phyloP scores from a whole-genome alignment of 192 early-diverging fungal genomes.

The Linnemannia elongata region DNA sequence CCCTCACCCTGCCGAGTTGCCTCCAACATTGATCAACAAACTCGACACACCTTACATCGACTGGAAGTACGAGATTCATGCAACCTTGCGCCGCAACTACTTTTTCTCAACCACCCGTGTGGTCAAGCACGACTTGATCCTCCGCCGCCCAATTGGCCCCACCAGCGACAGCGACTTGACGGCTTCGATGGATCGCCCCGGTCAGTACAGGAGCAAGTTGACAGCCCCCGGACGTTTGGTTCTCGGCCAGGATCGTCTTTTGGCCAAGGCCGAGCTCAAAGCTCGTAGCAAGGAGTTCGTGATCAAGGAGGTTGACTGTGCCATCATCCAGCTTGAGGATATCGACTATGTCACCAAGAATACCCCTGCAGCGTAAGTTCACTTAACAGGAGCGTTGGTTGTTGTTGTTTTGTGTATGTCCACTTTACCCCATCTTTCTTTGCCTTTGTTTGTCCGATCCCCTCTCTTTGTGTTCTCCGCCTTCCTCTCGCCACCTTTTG shows the following conservation, averaged over 20 bases:
- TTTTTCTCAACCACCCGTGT: slow-evolving; percentile 52
- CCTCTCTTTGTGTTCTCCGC: background rate
- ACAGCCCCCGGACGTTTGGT: slow-evolving; percentile 34
- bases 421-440: background rate
- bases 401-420: background rate
- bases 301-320: slow-evolving; percentile 54
- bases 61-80: slow-evolving; percentile 58
- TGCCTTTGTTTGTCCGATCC: background rate
- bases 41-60: slow-evolving; percentile 51
- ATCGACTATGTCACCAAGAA: slow-evolving; percentile 34
- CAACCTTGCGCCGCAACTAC: slow-evolving; percentile 40
- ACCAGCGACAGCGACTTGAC: slow-evolving; percentile 18
- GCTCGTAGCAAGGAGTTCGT: slow-evolving; percentile 43
- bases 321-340: slow-evolving; percentile 42
- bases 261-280: slow-evolving; percentile 38
- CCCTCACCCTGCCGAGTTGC: slow-evolving; percentile 19
- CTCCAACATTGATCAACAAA: slow-evolving; percentile 55
- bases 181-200: slow-evolving; percentile 39
- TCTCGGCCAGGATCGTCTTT: slow-evolving; percentile 47
- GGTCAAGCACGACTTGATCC: slow-evolving; percentile 47
- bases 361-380: background rate
- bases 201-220: slow-evolving; percentile 49
- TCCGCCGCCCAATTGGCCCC: slow-evolving; percentile 41
- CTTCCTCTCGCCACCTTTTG: background rate
- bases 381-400: background rate